Evolutionary conservation across 331 rosid species (phyloP), one percentile per base, ranked within the genome.

Genomic region (Acacia pycnantha): DNA sequence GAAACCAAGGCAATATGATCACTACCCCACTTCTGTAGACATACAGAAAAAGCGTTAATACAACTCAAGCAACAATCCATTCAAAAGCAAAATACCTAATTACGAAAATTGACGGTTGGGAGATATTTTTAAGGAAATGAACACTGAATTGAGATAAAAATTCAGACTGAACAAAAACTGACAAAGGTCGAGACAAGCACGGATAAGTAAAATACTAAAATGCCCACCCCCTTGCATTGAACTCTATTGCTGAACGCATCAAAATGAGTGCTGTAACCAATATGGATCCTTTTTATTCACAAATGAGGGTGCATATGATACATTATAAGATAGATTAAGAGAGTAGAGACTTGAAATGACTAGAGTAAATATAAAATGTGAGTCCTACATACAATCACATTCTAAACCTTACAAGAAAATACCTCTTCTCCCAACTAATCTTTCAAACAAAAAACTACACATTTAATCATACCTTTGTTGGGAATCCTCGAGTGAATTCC

Each of bases 1-100:
- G 97, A 83, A 85, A 78, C 98, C 88, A 96, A 79, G 33, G 98
- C 97, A 83, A 96, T 90, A 79, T 96, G 98, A 80, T 96, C 99
- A 47, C 99, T 96, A 37, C 97, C 94, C 98, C 98, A 96, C 90
- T 92, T 96, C 99, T 95, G 97, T 79, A 83, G 43, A 72, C 22
- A 80, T 35, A 29, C 0, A 50, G 40, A n/a, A 70, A 58, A 64
- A 11, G 37, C 31, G 51, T 46, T 70, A 48, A 54, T 77, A 22
- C 68, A 69, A 70, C 66, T 70, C 62, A 62, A 59, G 61, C 43
- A 70, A 40, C 13, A 41, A 11, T 16, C 15, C 19, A 18, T 40
- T 44, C 77, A 65, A 81, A 75, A 70, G 61, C 56, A 48, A 44
- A 44, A 62, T 18, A 53, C 11, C 24, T 53, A 5, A 21, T 53